phyloP scores from a whole-genome alignment of 2,329 filamentous ascomycete species.

The Xylariaceae sp. region DNA sequence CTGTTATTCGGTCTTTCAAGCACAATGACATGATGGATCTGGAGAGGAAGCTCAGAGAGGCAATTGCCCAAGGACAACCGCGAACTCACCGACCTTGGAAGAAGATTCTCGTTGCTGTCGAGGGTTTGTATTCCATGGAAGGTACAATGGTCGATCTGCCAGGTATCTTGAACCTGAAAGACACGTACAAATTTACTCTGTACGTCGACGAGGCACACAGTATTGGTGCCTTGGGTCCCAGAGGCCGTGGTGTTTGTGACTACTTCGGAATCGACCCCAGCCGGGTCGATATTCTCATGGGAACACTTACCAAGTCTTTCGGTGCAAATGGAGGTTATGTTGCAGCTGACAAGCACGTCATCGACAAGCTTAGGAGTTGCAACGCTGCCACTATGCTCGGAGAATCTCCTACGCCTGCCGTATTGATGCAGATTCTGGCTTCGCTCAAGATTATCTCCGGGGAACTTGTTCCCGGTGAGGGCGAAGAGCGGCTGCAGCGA shows the following conservation, averaged over 20 bases:
- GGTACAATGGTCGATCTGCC: conserved; percentile 98
- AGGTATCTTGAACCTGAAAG: conserved; percentile 79
- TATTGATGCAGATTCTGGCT: conserved; percentile 85
- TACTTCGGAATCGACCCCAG: conserved; percentile 89
- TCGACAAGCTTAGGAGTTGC: conserved; percentile 82
- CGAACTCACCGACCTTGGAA: conserved; percentile 99
- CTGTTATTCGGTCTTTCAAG: conserved; percentile 93
- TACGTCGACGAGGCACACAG: conserved; percentile 98
- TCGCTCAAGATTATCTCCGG: conserved; percentile 86
- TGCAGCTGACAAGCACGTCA: conserved; percentile 81
- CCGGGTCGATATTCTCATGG: conserved; percentile 95
- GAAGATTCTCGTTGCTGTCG: conserved; percentile 95
- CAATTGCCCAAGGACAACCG: conserved; percentile 93
- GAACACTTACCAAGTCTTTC: conserved; percentile 96
- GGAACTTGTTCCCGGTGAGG: conserved; percentile 83
- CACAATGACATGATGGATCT: conserved; percentile 93
- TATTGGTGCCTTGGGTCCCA: conserved; percentile 84
- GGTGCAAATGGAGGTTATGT: conserved; percentile 97
- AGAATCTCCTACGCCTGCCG: conserved; percentile 81
- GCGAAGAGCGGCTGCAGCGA: conserved; percentile 89
- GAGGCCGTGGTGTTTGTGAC: conserved; percentile 89
- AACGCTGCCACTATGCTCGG: conserved; percentile 86
- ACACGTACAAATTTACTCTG: conserved; percentile 93
- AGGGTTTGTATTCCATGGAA: conserved; percentile 99
- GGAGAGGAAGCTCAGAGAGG: conserved; percentile 81